Evolutionary conservation across 2,329 filamentous ascomycete genomes (phyloP), one percentile per base, ranked within the genome.

Genomic region (Dactylellina leptospora): DNA sequence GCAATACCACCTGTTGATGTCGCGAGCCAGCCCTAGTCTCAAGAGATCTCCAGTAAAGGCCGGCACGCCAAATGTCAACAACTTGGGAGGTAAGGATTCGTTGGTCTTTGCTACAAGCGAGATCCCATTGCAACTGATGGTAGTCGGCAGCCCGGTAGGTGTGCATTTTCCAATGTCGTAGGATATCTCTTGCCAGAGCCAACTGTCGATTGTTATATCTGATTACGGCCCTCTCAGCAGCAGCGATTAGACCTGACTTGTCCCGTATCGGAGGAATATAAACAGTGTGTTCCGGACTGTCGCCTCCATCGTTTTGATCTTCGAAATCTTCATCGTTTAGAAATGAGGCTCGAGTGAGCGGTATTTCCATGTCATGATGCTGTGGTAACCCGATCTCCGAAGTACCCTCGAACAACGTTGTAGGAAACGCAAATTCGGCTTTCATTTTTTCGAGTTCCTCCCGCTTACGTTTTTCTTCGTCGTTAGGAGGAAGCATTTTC

Each of bases 381-480:
- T 45, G 55, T n/a, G n/a, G 66, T 18, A 47, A 38, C 1, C 59
- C 66, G 1, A 25, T 40, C 9, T 63, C 66, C 2, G 58, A 58
- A 27, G 66, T 58, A 10, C 60, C 66, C 36, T 73, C 60, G 45
- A 73, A 66, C 16, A 66, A 40, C 9, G 59, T 54, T 33, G 61
- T 73, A 4, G 69, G 69, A 22, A 73, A 73, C n/a, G 69, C 69
- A 22, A 73, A 73, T 22, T 73, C 69, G 4, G 69, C 69, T 20
- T 73, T 73, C 69, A 66, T 73, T 30, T 55, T 61, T 44, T 73
- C 69, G 23, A 64, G 40, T 27, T 58, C 51, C 22, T 73, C 54
- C 25, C 69, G 54, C 20, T 66, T 59, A 11, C 69, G 53, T 38
- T 36, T 55, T 47, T 73, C 69, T n/a, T 54, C 54, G 10, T 73